Evolutionary conservation across 768 basidiomycete species (phyloP), one percentile per base, ranked within the genome.

Genomic region (Candolleomyces efflorescens): DNA sequence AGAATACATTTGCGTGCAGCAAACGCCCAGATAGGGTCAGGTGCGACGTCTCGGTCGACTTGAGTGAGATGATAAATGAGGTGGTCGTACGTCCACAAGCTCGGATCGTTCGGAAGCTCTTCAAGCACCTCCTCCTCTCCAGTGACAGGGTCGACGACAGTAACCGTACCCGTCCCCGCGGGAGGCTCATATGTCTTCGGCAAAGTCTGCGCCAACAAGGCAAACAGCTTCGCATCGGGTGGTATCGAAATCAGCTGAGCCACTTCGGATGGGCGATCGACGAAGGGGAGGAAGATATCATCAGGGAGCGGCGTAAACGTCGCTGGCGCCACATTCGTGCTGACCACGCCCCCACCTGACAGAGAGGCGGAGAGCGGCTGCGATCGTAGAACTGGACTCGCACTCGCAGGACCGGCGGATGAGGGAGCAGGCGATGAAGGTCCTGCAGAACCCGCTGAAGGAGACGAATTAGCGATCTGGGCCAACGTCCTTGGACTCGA

Each of bases 221-320:
- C 77, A 59, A 92, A 86, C 2, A 94, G 75, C 59, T 85, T 86
- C 59, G 80, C 80, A 56, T 86, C 89, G 4, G 85, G 90, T 2
- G 78, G 83, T 12, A 73, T 78, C 20, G 79, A 76, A 57, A 94
- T 82, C 26, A 97, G 78, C 9, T 82, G 73, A 3, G 79, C 61
- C 1, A 95, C 92, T 65, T 97, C 94, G 0, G 75, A 71, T 0
- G 91, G 81, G 18, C 94, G 85, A 62, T 95, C 87, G 60, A 95
- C 79, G 72, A 94, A 97, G 0, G 94, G 94, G 13, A 97, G 82
- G 63, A 85, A 87, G 27, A 91, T 82, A 59, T 90, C 85, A 20
- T 84, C 83, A 5, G 89, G 88, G 1, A 94, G 79, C 0, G 83
- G 84, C 0, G 88, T 89, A 67, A 92, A 92, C 1, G 83, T 83